phyloP scores from a whole-genome alignment of 2,329 filamentous ascomycete species.

The Cytospora leucostoma region DNA sequence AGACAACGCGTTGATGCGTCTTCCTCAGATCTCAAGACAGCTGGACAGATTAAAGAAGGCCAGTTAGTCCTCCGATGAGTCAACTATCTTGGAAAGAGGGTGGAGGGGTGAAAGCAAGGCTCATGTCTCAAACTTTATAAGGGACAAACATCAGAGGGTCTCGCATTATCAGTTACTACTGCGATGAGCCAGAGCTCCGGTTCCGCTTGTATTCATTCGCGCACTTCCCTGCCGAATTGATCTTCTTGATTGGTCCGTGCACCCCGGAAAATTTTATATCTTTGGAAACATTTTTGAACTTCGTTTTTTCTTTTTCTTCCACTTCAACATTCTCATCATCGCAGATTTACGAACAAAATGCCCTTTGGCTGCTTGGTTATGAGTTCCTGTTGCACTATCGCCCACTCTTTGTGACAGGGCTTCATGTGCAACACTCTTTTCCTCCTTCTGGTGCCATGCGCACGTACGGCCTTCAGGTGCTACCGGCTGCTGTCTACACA shows the following conservation, averaged over 20 bases:
- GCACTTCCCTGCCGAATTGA: conserved; percentile 8
- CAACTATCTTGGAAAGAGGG: not conserved
- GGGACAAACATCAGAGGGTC: not conserved
- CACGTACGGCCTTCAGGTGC: not conserved
- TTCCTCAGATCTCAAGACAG: not conserved
- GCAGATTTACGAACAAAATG: not conserved
- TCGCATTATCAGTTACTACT: not conserved
- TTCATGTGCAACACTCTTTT: not conserved
- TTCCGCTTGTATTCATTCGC: conserved; percentile 11
- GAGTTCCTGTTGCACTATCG: not conserved
- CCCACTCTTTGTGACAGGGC: not conserved
- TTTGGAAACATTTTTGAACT: conserved; percentile 8
- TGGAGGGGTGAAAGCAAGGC: not conserved
- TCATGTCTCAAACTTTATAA: not conserved
- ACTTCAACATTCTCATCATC: not conserved
- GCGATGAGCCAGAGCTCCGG: conserved; percentile 22
- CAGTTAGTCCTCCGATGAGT: not conserved
- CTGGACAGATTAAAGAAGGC: not conserved
- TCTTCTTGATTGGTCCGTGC: conserved; percentile 18
- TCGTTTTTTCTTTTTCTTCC: not conserved
- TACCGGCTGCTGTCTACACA: not conserved
- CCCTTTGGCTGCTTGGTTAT: not conserved
- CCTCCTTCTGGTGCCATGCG: not conserved
- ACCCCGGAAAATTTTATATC: conserved; percentile 22
- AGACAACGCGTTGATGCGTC: conserved; percentile 1